Evolutionary conservation across 495 filamentous ascomycete species (phyloP), one percentile per base, ranked within the genome.

Genomic region (Hypoxylon intermedium): DNA sequence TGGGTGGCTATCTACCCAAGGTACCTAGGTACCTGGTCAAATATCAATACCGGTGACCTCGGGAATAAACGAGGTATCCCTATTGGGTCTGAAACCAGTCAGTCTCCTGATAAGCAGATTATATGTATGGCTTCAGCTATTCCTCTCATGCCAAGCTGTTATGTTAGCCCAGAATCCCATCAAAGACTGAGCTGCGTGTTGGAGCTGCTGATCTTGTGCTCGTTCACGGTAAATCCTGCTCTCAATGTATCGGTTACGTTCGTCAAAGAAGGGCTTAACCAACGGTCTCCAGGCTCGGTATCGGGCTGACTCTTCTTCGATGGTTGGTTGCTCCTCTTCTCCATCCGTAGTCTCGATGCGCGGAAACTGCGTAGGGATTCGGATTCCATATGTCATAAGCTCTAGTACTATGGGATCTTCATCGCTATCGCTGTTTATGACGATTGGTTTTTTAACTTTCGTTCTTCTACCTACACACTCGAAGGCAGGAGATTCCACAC

Each of bases 211-310:
- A 24, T 57, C 57, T 2, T 24, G 31, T 13, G 12, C 40, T 13
- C 41, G 24, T 19, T 65, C 62, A 0, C 12, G 16, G 28, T 53
- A 65, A 11, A 65, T 23, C 20, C 62, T 55, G 7, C 30, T 46
- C 26, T 60, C 56, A 40, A 65, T 56, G 21, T 65, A 65, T 1
- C 45, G 23, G 19, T 65, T 57, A 2, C 62, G 50, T 13, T 65
- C 56, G 2, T 41, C 3, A n/a, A 65, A 65, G 15, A 52, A 65
- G 3, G 11, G 24, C 24, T 13, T 49, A 3, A 5, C 12, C 9
- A 16, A 36, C 1, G 6, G 23, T 42, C 61, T 64, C 61, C 61
- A 64, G 15, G 6, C 9, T 5, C 47, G 56, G 34, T 65, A 65
- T 30, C 33, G 16, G n/a, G 11, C 24, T 13, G 13, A 7, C 24